Evolutionary conservation across 2,329 filamentous ascomycete genomes (phyloP).

Genomic region (Teratosphaeria viscida): DNA sequence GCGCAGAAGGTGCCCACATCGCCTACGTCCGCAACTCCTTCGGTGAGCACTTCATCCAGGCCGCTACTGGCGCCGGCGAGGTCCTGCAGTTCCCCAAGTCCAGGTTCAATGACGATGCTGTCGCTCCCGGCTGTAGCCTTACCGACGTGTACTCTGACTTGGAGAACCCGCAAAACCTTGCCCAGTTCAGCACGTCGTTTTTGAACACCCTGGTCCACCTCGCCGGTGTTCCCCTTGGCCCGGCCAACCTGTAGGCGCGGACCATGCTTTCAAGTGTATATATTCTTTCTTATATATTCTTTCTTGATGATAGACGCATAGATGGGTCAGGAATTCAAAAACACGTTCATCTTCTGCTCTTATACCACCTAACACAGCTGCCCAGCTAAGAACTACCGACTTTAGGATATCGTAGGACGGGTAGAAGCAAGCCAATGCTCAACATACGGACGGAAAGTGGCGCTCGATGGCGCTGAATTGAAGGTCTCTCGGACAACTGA

Average conservation of each 20-base stretch:
- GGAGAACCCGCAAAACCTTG: not conserved
- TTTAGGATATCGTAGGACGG: too few relatives aligned
- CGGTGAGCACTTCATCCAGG: not conserved
- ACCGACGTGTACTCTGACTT: not conserved
- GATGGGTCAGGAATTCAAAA: too few relatives aligned
- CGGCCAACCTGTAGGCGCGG: not conserved
- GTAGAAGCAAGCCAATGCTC: too few relatives aligned
- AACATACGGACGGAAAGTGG: too few relatives aligned
- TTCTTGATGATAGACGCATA: too few relatives aligned
- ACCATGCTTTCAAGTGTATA: too few relatives aligned
- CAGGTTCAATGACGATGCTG: not conserved
- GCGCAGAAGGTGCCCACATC: conserved; percentile 2
- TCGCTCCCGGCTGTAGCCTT: not conserved
- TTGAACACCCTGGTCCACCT: not conserved
- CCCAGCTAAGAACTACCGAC: too few relatives aligned
- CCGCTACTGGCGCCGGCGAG: not conserved
- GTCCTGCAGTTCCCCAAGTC: not conserved
- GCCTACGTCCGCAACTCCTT: not conserved
- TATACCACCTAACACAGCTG: too few relatives aligned
- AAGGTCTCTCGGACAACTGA: too few relatives aligned
- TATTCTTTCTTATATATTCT: too few relatives aligned
- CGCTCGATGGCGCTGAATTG: too few relatives aligned
- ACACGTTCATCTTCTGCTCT: too few relatives aligned
- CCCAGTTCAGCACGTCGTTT: not conserved
- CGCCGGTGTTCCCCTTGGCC: not conserved